Conservation (phyloP, 257 asterid genomes). For the Plectranthus barbatus region DNA sequence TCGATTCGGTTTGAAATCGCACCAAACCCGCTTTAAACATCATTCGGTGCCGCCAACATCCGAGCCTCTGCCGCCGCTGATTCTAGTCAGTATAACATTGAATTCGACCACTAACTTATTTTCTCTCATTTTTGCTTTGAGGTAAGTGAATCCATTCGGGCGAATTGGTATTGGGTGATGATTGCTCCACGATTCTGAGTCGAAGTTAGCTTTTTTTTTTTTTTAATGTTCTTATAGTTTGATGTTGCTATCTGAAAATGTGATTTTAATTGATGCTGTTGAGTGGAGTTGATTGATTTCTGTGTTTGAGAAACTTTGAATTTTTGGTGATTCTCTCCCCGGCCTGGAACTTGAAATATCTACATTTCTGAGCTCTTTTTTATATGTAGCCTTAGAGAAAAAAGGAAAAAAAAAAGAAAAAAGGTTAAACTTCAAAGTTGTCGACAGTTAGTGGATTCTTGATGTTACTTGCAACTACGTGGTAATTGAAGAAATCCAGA, state of each 20-base stretch:
- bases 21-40: slow-evolving; percentile 3
- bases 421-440: background rate
- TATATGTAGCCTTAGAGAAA: background rate
- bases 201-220: background rate
- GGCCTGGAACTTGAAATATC: background rate
- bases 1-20: slow-evolving; percentile 3
- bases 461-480: background rate
- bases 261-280: background rate
- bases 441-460: background rate
- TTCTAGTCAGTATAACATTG: background rate
- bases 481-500: background rate
- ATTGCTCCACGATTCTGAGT: background rate
- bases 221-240: background rate
- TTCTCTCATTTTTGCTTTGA: background rate
- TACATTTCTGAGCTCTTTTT: slow-evolving; percentile 5
- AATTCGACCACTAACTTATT: background rate
- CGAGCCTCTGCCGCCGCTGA: background rate
- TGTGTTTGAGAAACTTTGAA: background rate
- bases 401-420: too few relatives aligned
- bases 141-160: background rate
- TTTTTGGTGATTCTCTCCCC: background rate
- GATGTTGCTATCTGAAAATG: background rate
- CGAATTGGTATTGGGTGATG: background rate
- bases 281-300: background rate
- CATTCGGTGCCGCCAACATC: slow-evolving; percentile 13